Conservation (phyloP, 2,329 filamentous ascomycete species). For the Ambrosiella cleistominuta region DNA sequence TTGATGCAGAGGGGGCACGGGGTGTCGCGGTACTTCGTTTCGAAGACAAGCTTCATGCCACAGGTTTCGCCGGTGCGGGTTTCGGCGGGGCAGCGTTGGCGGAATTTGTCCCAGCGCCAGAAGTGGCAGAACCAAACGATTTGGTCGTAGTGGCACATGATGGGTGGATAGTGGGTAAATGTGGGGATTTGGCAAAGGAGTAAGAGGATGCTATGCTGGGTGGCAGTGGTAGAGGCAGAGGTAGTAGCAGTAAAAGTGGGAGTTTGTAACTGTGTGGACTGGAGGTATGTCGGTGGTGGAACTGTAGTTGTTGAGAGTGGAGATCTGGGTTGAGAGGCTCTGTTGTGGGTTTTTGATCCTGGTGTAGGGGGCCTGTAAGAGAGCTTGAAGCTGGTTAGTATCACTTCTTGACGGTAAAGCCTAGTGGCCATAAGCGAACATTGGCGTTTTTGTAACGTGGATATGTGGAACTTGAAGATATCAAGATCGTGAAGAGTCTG, state of each 20-base stretch:
- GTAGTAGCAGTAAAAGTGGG: background rate
- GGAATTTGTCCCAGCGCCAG: slow-evolving; percentile 90
- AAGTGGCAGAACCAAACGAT: slow-evolving; percentile 71
- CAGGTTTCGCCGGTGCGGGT: slow-evolving; percentile 94
- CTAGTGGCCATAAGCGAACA: too few relatives aligned
- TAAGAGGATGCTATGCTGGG: background rate
- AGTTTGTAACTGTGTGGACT: background rate
- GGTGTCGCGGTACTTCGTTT: slow-evolving; percentile 43
- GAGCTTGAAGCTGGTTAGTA: too few relatives aligned
- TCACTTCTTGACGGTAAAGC: too few relatives aligned
- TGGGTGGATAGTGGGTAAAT: background rate
- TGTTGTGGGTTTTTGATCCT: too few relatives aligned
- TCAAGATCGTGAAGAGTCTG: too few relatives aligned
- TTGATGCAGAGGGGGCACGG: slow-evolving; percentile 78
- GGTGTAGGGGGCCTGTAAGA: too few relatives aligned
- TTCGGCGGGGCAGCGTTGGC: slow-evolving; percentile 82
- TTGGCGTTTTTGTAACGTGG: too few relatives aligned
- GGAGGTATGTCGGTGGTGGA: background rate
- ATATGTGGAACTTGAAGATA: too few relatives aligned
- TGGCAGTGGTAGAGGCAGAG: too few relatives aligned
- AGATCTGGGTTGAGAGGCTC: background rate
- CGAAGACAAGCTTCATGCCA: slow-evolving; percentile 76
- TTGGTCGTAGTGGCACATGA: slow-evolving; percentile 93
- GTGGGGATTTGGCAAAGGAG: background rate
- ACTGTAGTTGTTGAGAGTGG: background rate